Base-by-base conservation (phyloP, 139 green algal species). In the Picocystis salinarum region DNA sequence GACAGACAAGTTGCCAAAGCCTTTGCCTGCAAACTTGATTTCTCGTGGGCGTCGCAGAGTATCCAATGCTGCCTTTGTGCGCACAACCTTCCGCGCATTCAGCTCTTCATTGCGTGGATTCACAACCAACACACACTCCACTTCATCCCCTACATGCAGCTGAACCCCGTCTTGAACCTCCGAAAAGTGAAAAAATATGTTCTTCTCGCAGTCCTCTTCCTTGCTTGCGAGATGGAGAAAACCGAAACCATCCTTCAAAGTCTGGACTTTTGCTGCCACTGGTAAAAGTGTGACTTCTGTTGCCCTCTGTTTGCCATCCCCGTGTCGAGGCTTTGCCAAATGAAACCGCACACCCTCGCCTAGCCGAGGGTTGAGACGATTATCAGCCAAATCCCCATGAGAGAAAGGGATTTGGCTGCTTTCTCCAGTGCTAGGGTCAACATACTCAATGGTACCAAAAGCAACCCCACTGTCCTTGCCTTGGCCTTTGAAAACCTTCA, bases 61-160 rank as follows among this genome's bases (percentile, higher is more conserved):
- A n/a, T n/a, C n/a, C n/a, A n/a, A n/a, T n/a, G n/a, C n/a, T n/a
- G n/a, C 36, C 36, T 42, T 42, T 6, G 36, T 42, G 36, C 36
- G 36, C 36, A 42, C 36, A 7, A 42, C 36, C 20, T 42, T 20
- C 36, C 36, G 36, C 9, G 36, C 36, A 7, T 42, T 42, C 20
- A 9, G 36, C 36, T 42, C 36, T 22, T 42, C 25, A 22, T 42
- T 42, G 20, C 25, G 24, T 6, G 36, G 36, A 7, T 42, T 42
- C 6, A 20, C 20, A 7, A n/a, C 24, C 6, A 42, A 6, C 6
- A 22, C 25, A 7, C 24, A 42, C 36, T 42, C 36, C 36, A 42
- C 36, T 22, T 42, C 36, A 7, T 42, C 36, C 6, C 6, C 12
- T 6, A 42, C 7, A 20, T 22, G 20, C 6, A 42, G 36, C 6